Percentiles rank a stretch among this genome's conserved stretches.
These are phyloP conservation scores for Lachnellula subtilissima DNA, from an alignment of 2,329 filamentous ascomycete genomes.

Conservation along the genomic window DNA sequence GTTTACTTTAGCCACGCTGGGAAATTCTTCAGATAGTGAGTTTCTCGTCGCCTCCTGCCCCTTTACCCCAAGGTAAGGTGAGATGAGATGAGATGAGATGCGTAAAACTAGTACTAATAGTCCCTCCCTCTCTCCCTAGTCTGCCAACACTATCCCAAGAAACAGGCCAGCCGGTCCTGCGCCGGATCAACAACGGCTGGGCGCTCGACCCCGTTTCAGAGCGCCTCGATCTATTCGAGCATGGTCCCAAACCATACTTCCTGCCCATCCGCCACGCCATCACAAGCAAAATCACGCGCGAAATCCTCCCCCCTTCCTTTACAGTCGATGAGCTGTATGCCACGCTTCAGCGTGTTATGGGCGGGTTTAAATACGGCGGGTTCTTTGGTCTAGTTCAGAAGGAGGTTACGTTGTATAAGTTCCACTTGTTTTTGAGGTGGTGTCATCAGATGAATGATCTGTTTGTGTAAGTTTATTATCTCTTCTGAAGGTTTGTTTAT, in stretches of 20 bases:
- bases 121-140: neutral
- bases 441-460: neutral
- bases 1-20: neutral
- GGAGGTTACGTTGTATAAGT: neutral
- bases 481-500: neutral
- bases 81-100: neutral
- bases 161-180: neutral
- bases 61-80: neutral
- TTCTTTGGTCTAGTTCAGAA: neutral
- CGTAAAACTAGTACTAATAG: neutral
- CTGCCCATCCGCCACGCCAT: neutral
- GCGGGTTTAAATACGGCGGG: neutral
- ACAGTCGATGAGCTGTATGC: neutral
- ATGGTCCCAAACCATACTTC: neutral
- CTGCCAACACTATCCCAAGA: neutral
- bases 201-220: neutral
- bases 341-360: neutral
- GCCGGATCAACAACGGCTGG: neutral
- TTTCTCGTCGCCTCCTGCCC: neutral
- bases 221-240: neutral
- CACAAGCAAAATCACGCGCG: neutral
- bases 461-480: neutral
- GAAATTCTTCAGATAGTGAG: slow-evolving; percentile 5
- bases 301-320: neutral
- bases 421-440: slow-evolving; percentile 2